These are phyloP conservation scores for Trypanosomatidae sp. DNA, from an alignment of 208 protist genomes.

Conservation along the genomic window DNA sequence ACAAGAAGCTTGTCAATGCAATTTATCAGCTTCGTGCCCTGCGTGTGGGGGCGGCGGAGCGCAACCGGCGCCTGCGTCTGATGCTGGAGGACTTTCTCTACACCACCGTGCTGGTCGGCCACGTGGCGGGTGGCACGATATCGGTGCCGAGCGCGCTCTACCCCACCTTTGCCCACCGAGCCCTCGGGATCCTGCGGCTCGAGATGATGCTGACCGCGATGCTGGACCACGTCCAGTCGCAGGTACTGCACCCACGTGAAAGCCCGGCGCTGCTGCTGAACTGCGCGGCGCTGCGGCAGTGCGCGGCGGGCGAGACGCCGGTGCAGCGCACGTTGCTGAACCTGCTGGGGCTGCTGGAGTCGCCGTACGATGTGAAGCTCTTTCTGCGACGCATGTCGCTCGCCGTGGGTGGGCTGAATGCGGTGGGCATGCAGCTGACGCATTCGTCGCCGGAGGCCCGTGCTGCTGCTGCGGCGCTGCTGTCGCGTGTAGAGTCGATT, in stretches of 20 bases:
- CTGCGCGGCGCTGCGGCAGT: conserved; percentile 55
- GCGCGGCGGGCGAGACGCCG: conserved; percentile 28
- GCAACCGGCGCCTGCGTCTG: conserved; percentile 42
- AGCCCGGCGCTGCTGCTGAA: conserved; percentile 36
- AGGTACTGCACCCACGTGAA: conserved; percentile 45
- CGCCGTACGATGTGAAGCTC: conserved; percentile 39
- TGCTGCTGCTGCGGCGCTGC: conserved; percentile 33
- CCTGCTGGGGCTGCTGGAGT: conserved; percentile 39
- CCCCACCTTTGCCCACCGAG: conserved; percentile 35
- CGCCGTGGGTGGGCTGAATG: conserved; percentile 58
- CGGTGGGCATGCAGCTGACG: conserved; percentile 65
- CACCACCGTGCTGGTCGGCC: conserved; percentile 34
- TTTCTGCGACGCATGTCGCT: conserved; percentile 73
- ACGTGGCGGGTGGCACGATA: conserved; percentile 16
- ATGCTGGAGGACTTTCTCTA: conserved; percentile 63
- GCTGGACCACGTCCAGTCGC: conserved; percentile 30
- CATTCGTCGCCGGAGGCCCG: conserved; percentile 42
- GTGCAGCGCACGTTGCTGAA: conserved; percentile 43
- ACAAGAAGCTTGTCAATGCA: conserved; percentile 33
- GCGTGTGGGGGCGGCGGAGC: conserved; percentile 39
- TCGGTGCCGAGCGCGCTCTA: conserved; percentile 31
- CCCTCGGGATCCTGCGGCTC: conserved; percentile 21
- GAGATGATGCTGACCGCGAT: conserved; percentile 44
- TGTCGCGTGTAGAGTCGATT: conserved; percentile 47
- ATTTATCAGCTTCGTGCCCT: conserved; percentile 50